Evolutionary conservation across 805 yeast genomes (phyloP).

Genomic region (Cyberlindnera samutprakarnensis): DNA sequence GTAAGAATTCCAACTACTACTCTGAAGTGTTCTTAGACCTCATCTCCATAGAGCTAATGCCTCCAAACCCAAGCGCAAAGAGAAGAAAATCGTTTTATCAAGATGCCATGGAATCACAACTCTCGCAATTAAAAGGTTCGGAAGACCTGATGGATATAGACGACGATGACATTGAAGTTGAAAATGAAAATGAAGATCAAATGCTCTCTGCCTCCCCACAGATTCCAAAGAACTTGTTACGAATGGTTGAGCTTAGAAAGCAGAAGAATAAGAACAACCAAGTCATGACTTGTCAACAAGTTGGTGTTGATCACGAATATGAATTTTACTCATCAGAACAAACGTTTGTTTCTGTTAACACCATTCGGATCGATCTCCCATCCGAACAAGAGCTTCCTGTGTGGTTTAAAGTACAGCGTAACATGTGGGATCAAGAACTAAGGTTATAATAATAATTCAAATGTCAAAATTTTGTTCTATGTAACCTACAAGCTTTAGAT

Average conservation of each 20-base stretch:
- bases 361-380: slow-evolving; percentile 35
- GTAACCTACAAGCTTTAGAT: too few relatives aligned
- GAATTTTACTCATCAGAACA: slow-evolving; percentile 15
- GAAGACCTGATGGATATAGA: slow-evolving; percentile 16
- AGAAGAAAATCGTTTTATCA: slow-evolving; percentile 1
- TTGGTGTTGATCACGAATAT: slow-evolving; percentile 1
- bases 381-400: slow-evolving; percentile 55
- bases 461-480: too few relatives aligned
- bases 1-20: slow-evolving; percentile 65
- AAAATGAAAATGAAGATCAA: slow-evolving; percentile 17
- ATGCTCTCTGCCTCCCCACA: slow-evolving; percentile 57
- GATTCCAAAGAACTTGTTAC: slow-evolving; percentile 52
- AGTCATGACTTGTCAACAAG: slow-evolving; percentile 3
- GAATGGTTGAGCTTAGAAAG: slow-evolving; percentile 40
- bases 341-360: background rate
- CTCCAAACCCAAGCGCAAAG: slow-evolving; percentile 20
- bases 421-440: slow-evolving; percentile 56
- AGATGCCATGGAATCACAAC: background rate
- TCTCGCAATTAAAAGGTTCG: slow-evolving; percentile 3
- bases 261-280: slow-evolving; percentile 23
- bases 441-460: too few relatives aligned
- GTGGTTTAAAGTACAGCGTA: slow-evolving; percentile 66
- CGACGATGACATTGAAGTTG: slow-evolving; percentile 1
- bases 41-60: slow-evolving; percentile 41
- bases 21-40: slow-evolving; percentile 81